Evolutionary conservation across 116 monocot genomes (phyloP), one percentile per base, ranked within the genome.

Genomic region (Zostera marina): DNA sequence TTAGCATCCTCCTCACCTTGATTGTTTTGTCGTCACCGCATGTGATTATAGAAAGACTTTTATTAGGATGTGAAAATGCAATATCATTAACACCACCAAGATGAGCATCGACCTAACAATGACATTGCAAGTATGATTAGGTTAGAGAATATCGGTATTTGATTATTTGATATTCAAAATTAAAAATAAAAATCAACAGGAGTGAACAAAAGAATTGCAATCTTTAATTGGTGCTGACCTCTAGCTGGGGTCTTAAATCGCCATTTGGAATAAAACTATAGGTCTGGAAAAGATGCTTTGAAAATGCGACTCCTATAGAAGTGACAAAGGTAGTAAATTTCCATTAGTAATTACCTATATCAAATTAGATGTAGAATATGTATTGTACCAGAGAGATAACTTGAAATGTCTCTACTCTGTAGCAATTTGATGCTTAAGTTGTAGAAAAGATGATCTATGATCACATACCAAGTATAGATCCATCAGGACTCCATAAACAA

Each of bases 401-500:
- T 42, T 20, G 43, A 11, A 59, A 49, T 17, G 19, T 17, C 49
- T 1, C 49, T 1, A n/a, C 17, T 20, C 20, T 15, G 16, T 16
- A 47, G 15, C 47, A 47, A 47, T n/a, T 47, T 12, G 47, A 47
- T 47, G 47, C 47, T 16, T 2, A 41, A 1, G 3, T 15, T 11
- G 16, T n/a, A 58, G 32, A 41, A 38, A 42, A 21, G 25, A n/a
- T 13, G 14, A 11, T 56, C 43, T 12, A 20, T 41, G 15, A 4
- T 32, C 32, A 32, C 32, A 9, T 81, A 96, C 96, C 96, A 63
- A 96, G 67, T 54, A 89, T 72, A 64, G 70, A 69, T 68, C 86
- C 96, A 81, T 96, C 96, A 21, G 86, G 96, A 68, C 96, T 86
- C 96, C 96, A 96, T 63, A 96, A 74, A 61, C 89, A 85, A 54